Percentiles rank a stretch among this genome's conserved stretches.
Conservation (phyloP, 805 yeast species). For the Pichia pseudocactophila region DNA sequence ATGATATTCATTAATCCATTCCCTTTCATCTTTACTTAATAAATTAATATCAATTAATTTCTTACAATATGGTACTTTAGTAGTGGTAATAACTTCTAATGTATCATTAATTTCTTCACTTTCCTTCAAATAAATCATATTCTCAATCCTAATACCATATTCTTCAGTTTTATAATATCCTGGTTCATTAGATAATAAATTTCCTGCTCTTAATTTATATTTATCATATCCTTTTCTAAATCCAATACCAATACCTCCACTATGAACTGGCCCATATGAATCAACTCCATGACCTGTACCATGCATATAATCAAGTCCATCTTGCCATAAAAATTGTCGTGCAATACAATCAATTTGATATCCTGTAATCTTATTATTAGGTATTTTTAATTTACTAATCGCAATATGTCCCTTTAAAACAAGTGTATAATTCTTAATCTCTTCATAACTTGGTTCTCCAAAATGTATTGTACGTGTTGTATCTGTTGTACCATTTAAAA, state of each 20-base stretch:
- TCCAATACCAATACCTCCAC: conserved; percentile 57
- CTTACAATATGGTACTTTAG: conserved; percentile 48
- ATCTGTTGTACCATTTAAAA: conserved; percentile 57
- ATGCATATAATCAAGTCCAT: conserved; percentile 51
- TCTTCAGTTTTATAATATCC: conserved; percentile 53
- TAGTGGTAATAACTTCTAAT: conserved; percentile 46
- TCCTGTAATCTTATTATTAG: conserved; percentile 44
- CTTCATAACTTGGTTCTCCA: conserved; percentile 36
- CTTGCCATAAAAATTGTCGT: conserved; percentile 47
- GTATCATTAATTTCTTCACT: conserved; percentile 31
- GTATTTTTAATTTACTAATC: conserved; percentile 41
- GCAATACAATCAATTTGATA: conserved; percentile 47
- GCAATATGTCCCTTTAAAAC: conserved; percentile 52
- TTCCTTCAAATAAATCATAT: conserved; percentile 40
- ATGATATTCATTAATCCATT: conserved; percentile 45
- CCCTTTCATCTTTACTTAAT: conserved; percentile 37
- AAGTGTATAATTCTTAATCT: conserved; percentile 42
- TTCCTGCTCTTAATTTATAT: conserved; percentile 40
- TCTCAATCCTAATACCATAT: conserved; percentile 49
- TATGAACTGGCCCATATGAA: conserved; percentile 52
- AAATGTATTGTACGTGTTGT: conserved; percentile 55
- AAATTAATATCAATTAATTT: conserved; percentile 38
- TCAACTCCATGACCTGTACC: conserved; percentile 64
- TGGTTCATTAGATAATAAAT: conserved; percentile 52
- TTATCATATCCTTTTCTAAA: conserved; percentile 41